Evolutionary conservation across 164 flowering plant species (phyloP), one percentile per base, ranked within the genome.

Genomic region (Liriodendron chinense): DNA sequence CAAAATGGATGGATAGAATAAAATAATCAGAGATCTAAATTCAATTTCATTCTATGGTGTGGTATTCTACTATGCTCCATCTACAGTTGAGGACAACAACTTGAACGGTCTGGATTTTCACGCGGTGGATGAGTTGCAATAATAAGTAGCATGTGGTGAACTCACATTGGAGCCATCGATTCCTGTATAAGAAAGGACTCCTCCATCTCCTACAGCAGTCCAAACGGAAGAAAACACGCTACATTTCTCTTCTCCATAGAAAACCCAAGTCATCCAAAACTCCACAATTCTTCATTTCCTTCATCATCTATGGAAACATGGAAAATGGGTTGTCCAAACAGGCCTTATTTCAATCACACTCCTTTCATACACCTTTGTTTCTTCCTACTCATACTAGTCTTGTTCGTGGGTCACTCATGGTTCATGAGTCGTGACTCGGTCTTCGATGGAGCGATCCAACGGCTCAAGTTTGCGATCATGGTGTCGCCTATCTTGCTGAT

Each of bases 401-500:
- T 68, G 48, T 34, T 68, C 43, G 9, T 68, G 70, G 48, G 47
- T 16, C 22, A 25, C 8, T 26, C 70, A 4, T 68, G 49, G 0
- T 26, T 28, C 48, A 1, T 26, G 14, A 26, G 21, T 16, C 25
- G 5, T 9, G 50, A 26, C n/a, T 26, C 70, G 21, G 43, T 68
- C 48, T 10, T 26, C 22, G n/a, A 18, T 6, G 25, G 48, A 0
- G 13, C 26, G 47, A 1, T 34, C 12, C 28, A 67, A 12, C 22
- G 16, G 48, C 9, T 14, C 49, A 34, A 67, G 47, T 34, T 67
- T 20, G 49, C 22, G 47, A 34, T 67, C n/a, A 67, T 75, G 59
- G 68, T 75, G 13, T 59, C 47, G 34, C 77, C 77, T 12, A 9
- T 75, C 26, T 57, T 75, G 23, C 72, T 75, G n/a, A 43, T 75